A percentile compares a stretch with the other conserved stretches of the same genome.
Evolutionary conservation across 345 rosid genomes (phyloP).

Genomic region (Ailanthus altissimus): DNA sequence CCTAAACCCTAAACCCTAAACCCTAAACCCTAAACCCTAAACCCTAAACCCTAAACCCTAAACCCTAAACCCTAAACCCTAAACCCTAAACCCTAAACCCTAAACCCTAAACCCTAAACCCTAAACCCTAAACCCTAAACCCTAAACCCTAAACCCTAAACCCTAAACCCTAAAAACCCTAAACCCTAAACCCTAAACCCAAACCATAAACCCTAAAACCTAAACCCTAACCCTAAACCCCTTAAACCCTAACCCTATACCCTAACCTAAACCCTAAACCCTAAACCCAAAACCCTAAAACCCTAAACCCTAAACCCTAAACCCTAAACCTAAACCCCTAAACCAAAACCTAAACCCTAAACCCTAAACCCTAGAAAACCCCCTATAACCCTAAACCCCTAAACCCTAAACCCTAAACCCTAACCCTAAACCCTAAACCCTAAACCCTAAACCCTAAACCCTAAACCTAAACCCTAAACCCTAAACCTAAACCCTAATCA

Average conservation of each 20-base stretch:
- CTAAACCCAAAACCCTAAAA: slow-evolving; percentile 25
- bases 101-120: slow-evolving; percentile 22
- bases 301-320: slow-evolving; percentile 27
- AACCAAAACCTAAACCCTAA: slow-evolving; percentile 32
- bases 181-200: slow-evolving; percentile 21
- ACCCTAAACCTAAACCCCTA: slow-evolving; percentile 24
- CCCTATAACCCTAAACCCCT: background rate
- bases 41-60: slow-evolving; percentile 36
- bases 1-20: slow-evolving; percentile 20
- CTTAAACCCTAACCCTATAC: slow-evolving; percentile 28
- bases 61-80: slow-evolving; percentile 35
- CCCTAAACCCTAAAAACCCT: slow-evolving; percentile 23
- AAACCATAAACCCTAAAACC: slow-evolving; percentile 25
- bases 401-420: slow-evolving; percentile 27
- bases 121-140: slow-evolving; percentile 29
- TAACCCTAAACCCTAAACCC: slow-evolving; percentile 24
- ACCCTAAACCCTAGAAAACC: slow-evolving; percentile 28
- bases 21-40: slow-evolving; percentile 27
- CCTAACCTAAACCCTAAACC: slow-evolving; percentile 24
- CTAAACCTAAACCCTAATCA: background rate
- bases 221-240: slow-evolving; percentile 28
- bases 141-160: slow-evolving; percentile 21
- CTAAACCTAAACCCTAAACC: background rate
- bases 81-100: slow-evolving; percentile 25
- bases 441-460: slow-evolving; percentile 28